Evolutionary conservation across 129 eudicot genomes (phyloP).

Genomic region (Heracleum sosnowskyi): DNA sequence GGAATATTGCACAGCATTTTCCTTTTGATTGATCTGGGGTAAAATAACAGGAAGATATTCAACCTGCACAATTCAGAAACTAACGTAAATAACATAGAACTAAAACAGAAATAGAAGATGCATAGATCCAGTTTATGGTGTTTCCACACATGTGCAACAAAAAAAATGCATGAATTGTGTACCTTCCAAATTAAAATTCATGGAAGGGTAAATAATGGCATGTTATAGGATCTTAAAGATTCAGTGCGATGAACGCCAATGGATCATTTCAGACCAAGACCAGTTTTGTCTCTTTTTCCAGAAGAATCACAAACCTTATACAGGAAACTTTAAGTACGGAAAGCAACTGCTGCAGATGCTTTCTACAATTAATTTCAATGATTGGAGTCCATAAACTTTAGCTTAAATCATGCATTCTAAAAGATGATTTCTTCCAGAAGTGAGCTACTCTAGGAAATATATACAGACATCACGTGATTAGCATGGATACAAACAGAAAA

Average conservation of each 20-base stretch:
- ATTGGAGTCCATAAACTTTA: background rate
- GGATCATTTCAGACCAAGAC: background rate
- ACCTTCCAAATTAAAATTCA: background rate
- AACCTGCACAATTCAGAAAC: constrained; percentile 40
- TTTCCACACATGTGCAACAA: background rate
- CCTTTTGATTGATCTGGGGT: constrained; percentile 64
- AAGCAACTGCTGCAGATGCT: background rate
- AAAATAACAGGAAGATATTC: constrained; percentile 85
- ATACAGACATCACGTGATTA: background rate
- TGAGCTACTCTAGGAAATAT: background rate
- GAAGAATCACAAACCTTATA: background rate
- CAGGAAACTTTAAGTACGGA: background rate
- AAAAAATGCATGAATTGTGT: background rate
- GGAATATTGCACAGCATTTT: constrained; percentile 56
- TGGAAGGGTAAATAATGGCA: background rate
- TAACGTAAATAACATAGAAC: background rate
- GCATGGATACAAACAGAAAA: background rate
- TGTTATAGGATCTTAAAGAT: background rate
- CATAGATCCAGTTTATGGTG: background rate
- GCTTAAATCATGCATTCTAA: background rate
- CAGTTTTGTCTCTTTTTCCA: background rate
- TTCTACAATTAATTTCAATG: no score
- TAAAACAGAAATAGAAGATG: background rate
- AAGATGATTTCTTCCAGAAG: background rate
- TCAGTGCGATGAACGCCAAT: background rate